These are phyloP conservation scores for Saccharomyces mikatae DNA, from an alignment of 805 yeast species.

Conservation along the genomic window DNA sequence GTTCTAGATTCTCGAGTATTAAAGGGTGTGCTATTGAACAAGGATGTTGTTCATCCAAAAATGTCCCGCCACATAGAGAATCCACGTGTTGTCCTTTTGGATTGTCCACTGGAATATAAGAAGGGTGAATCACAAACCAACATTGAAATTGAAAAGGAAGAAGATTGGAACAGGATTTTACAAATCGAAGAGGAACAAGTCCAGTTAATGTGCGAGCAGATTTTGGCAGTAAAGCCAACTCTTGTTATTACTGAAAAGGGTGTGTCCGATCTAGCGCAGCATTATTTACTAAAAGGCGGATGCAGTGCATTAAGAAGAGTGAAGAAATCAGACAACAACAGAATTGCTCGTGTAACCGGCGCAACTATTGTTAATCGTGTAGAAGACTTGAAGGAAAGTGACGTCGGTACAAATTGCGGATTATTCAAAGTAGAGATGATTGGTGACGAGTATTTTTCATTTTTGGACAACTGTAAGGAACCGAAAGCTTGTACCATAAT, in stretches of 20 bases:
- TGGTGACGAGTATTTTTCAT: conserved; percentile 95
- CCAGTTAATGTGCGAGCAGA: conserved; percentile 73
- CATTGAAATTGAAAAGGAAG: conserved; percentile 91
- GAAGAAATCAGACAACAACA: conserved; percentile 88
- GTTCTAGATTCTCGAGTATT: conserved; percentile 81
- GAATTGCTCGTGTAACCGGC: conserved; percentile 95
- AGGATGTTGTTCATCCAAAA: conserved; percentile 97
- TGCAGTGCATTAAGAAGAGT: conserved; percentile 90
- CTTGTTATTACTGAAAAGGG: conserved; percentile 97
- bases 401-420: conserved; percentile 84
- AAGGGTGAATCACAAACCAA: conserved; percentile 99
- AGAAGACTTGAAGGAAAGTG: conserved; percentile 87
- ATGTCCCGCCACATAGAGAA: conserved; percentile 86
- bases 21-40: conserved; percentile 87
- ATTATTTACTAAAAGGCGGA: conserved; percentile 86
- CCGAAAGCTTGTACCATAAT: conserved; percentile 92
- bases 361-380: conserved; percentile 94
- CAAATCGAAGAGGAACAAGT: conserved; percentile 98
- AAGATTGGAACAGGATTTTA: conserved; percentile 90
- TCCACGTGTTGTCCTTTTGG: conserved; percentile 82
- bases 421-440: conserved; percentile 86
- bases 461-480: conserved; percentile 65
- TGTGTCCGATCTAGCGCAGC: conserved; percentile 95
- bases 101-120: conserved; percentile 95
- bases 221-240: conserved; percentile 81